Evolutionary conservation across 306 rosid genomes (phyloP), one percentile per base, ranked within the genome.

Genomic region (Lupinus albus): DNA sequence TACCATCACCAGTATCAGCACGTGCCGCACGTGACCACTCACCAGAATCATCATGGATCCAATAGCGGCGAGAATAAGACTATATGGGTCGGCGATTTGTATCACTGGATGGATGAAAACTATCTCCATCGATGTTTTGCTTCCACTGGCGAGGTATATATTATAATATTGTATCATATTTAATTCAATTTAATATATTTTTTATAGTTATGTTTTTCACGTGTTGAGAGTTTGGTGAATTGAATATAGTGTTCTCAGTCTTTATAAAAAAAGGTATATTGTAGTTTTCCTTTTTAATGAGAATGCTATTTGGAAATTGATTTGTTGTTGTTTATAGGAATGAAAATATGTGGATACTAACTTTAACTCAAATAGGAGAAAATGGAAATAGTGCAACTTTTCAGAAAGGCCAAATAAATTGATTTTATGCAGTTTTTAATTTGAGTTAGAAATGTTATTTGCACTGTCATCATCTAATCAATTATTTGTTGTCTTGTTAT

Each of bases 71-170:
- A 86, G 75, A 93, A 93, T 61, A 94, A 88, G 80, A 90, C 99
- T 21, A 54, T 94, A 44, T 94, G 97, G 99, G 81, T 90, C 76
- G 99, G 99, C 0, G 99, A 94, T 84, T 88, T 94, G 77, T 88
- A 83, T 62, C 93, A 80, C 33, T 90, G 97, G 99, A 94, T 94
- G 99, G 97, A 90, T 59, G 99, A 94, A 67, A 85, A 64, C 72
- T 94, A 83, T 74, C 96, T 94, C 65, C 97, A 86, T 69, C 77
- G 66, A 64, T 94, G 99, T 72, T 94, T 94, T 65, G 96, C 80
- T 78, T 81, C 94, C 49, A 76, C 88, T 25, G 97, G 99, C n/a
- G 99, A 94, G 80, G 85, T 81, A 36, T 39, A 4, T 21, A 13
- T 66, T 47, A 1, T 11, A 12, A 44, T 42, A 41, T 15, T 42